Base-by-base conservation (phyloP, 1,284 basidiomycete genomes). In the Fistulinella cinereoalba region DNA sequence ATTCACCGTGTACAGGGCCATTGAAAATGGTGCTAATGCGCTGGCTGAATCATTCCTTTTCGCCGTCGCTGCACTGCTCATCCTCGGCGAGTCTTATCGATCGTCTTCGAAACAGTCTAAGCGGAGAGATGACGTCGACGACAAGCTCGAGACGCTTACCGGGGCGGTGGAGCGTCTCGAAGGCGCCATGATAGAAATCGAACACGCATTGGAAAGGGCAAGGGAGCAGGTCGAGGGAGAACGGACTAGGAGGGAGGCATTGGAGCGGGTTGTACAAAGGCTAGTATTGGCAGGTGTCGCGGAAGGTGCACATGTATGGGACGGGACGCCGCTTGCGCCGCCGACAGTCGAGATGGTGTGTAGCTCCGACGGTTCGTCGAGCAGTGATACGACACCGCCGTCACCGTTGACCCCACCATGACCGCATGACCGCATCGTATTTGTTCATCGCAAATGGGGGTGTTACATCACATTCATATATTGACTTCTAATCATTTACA, bases 41-140 rank as follows among this genome's bases (percentile, higher is more conserved):
- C 71, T 95, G 11, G 91, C 92, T 0, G 92, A 94, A 68, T 84
- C 87, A 0, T 95, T 95, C 60, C 76, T 95, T 5, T 94, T 95
- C 65, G 56, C 74, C 6, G 91, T 95, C 4, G 91, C 89, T 0
- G 84, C 85, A 0, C 68, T 71, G 0, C 71, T 94, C 7, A 92
- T 94, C 42, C 53, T 93, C 3, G 86, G 85, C 4, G 91, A 95
- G 66, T 72, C 83, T 32, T 93, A 80, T 73, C 81, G 91, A 6
- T 80, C 81, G 1, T 88, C 87, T 1, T 72, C 87, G 28, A 90
- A 78, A 57, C 76, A 86, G 49, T 77, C 79, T 1, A 88, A 83
- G 62, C 81, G 89, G 36, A 70, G 90, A 42, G 88, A 90, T 56
- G 71, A 72, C 40, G 83, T 94, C 3, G 80, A 86, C 50, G 90